A percentile compares a stretch with the other conserved stretches of the same genome.
Evolutionary conservation across 345 rosid species (phyloP).

Genomic region (Limnanthes douglasii): DNA sequence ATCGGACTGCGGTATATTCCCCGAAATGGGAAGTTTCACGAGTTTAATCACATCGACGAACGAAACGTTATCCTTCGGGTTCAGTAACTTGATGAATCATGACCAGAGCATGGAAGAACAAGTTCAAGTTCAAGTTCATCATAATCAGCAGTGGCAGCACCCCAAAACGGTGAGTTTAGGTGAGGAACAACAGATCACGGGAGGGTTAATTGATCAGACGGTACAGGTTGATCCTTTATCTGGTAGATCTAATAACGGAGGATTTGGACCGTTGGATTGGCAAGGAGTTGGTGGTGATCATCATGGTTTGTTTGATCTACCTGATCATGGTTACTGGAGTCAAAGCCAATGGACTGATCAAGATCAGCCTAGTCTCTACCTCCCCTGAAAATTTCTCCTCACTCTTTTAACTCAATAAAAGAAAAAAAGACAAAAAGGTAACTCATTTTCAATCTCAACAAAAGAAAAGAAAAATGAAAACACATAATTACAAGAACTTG

Average conservation of each 20-base stretch:
- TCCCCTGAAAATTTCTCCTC: slow-evolving; percentile 35
- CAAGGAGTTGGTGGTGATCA: slow-evolving; percentile 28
- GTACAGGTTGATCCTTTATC: slow-evolving; percentile 15
- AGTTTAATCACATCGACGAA: slow-evolving; percentile 25
- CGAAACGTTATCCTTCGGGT: slow-evolving; percentile 27
- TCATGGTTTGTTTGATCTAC: slow-evolving; percentile 38
- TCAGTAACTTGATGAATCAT: slow-evolving; percentile 13
- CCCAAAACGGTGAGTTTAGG: slow-evolving; percentile 8
- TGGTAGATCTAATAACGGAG: slow-evolving; percentile 16
- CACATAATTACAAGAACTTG: slow-evolving; percentile 1
- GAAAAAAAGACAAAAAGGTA: neutral
- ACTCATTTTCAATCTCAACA: no score
- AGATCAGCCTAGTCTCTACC: slow-evolving; percentile 29
- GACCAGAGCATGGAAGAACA: no score
- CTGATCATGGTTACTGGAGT: slow-evolving; percentile 57
- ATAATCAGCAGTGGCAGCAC: slow-evolving; percentile 16
- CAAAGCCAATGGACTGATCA: slow-evolving; percentile 42
- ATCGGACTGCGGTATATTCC: slow-evolving; percentile 32
- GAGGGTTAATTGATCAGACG: slow-evolving; percentile 28
- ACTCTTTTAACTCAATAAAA: neutral
- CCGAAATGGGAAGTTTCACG: slow-evolving; percentile 40
- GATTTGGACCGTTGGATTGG: slow-evolving; percentile 55
- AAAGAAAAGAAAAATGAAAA: neutral
- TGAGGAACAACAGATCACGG: slow-evolving; percentile 12
- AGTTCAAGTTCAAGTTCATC: slow-evolving; percentile 6